Evolutionary conservation across 768 basidiomycete genomes (phyloP).

Genomic region (Coprinopsis marcescibilis): DNA sequence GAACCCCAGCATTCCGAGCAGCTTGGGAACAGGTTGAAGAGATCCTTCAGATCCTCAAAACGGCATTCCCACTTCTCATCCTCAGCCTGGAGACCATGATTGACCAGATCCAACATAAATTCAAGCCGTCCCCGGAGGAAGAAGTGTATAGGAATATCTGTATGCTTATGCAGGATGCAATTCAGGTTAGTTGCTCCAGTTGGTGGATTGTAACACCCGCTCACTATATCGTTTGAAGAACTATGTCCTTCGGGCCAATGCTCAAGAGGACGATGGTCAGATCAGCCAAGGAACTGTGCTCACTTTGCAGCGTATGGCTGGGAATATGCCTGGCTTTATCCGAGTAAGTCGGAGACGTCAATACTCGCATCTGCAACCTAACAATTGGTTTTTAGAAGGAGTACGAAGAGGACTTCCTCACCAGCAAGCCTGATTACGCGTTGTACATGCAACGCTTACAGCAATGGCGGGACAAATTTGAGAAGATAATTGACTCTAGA

Average conservation of each 20-base stretch:
- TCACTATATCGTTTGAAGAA: conserved; percentile 35
- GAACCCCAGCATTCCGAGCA: conserved; percentile 40
- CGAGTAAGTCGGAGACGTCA: conserved; percentile 38
- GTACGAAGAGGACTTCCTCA: conserved; percentile 88
- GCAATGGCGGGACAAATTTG: conserved; percentile 89
- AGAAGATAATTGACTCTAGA: conserved; percentile 73
- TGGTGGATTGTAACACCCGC: too few species aligned
- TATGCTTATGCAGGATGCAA: conserved; percentile 81
- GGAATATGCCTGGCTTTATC: conserved; percentile 50
- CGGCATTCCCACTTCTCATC: conserved; percentile 90
- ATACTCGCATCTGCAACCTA: neutral
- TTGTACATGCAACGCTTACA: conserved; percentile 91
- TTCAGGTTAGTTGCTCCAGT: conserved; percentile 49
- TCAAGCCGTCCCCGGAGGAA: conserved; percentile 87
- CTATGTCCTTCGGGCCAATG: conserved; percentile 61
- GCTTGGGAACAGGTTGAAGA: conserved; percentile 92
- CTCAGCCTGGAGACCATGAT: conserved; percentile 96
- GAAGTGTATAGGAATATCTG: conserved; percentile 89
- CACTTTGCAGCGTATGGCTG: conserved; percentile 55
- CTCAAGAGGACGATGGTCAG: conserved; percentile 62
- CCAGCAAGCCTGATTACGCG: conserved; percentile 67
- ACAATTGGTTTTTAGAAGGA: conserved; percentile 50
- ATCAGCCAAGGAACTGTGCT: conserved; percentile 48
- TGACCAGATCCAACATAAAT: conserved; percentile 86
- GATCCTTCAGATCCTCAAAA: conserved; percentile 89